Evolutionary conservation across 129 eudicot genomes (phyloP), one percentile per base, ranked within the genome.

Genomic region (Artemisia tridentata): DNA sequence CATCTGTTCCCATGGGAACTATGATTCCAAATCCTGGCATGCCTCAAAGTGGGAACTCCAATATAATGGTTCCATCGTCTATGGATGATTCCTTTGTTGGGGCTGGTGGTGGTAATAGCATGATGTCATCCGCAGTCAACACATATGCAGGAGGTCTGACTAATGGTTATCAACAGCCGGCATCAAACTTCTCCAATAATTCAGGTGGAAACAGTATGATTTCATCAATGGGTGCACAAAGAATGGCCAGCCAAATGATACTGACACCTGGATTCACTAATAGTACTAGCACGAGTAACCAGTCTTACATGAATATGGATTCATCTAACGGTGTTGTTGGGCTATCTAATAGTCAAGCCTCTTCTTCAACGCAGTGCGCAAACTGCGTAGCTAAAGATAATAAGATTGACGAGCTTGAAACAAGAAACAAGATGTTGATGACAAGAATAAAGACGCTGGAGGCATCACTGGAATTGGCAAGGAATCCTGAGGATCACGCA

Each of bases 1-100:
- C 91, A 72, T 77, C 98, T 45, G 69, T 84, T 66, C 58, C 83
- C 25, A 80, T 80, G 68, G 90, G 91, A 77, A 83, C 88, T 14
- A 92, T 89, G 98, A 92, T 92, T 63, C 98, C 98, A 71, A 89
- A 90, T 63, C 96, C 98, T 55, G 95, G 98, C 17, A 86, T 92
- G 84, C 85, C 85, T 59, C 98, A 83, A 80, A 83, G 73, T 75
- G 89, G 87, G 64, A 82, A 80, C 79, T 84, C 95, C 65, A 86
- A 58, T 72, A 18, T 82, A 69, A 65, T 68, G 77, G 81, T 72
- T 38, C 57, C 87, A 15, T 80, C 95, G 51, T 80, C 95, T 34
- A 67, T 80, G 18, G 88, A 88, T 71, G 71, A 69, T 72, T 74
- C 45, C 45, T 38, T 38, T 38, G 45, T 38, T 38, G 45, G 45